phyloP scores from a whole-genome alignment of 2,329 filamentous ascomycete genomes.

The Sphaceloma murrayae region DNA sequence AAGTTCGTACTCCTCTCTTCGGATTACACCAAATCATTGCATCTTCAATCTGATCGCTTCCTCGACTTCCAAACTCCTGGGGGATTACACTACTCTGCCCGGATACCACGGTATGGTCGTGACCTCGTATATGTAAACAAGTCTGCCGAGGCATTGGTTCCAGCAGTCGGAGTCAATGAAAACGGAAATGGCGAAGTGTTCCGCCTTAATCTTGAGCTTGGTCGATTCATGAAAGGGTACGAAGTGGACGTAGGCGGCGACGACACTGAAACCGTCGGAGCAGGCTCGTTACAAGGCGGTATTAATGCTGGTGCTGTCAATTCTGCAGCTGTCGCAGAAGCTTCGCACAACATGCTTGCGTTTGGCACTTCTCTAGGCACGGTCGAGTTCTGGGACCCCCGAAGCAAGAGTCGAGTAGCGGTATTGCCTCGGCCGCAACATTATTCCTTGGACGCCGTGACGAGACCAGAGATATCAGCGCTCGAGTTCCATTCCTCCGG shows the following conservation, averaged over 20 bases:
- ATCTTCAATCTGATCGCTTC: constrained; percentile 82
- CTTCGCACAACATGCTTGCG: constrained; percentile 78
- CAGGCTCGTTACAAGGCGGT: constrained; percentile 73
- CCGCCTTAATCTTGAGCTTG: constrained; percentile 79
- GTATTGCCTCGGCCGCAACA: constrained; percentile 53
- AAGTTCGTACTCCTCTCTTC: constrained; percentile 80
- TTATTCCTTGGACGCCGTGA: constrained; percentile 24
- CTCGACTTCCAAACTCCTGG: constrained; percentile 88
- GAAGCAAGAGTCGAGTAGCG: constrained; percentile 71
- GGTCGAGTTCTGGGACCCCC: constrained; percentile 91
- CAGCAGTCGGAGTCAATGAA: constrained; percentile 74
- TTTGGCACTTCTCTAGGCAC: constrained; percentile 95
- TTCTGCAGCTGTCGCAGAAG: constrained; percentile 73
- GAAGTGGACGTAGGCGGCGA: constrained; percentile 84
- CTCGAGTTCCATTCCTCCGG: constrained; percentile 79
- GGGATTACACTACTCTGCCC: constrained; percentile 79
- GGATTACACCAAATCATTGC: constrained; percentile 89
- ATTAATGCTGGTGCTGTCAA: constrained; percentile 82
- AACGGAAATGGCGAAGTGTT: constrained; percentile 90
- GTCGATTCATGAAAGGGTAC: constrained; percentile 89
- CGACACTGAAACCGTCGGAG: constrained; percentile 56
- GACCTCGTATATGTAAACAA: constrained; percentile 77
- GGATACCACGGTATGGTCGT: constrained; percentile 84
- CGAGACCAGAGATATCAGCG: constrained; percentile 63
- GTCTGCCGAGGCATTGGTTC: constrained; percentile 75